Base-by-base conservation (phyloP, 148 eudicot species). In the Pouteria glomerata region DNA sequence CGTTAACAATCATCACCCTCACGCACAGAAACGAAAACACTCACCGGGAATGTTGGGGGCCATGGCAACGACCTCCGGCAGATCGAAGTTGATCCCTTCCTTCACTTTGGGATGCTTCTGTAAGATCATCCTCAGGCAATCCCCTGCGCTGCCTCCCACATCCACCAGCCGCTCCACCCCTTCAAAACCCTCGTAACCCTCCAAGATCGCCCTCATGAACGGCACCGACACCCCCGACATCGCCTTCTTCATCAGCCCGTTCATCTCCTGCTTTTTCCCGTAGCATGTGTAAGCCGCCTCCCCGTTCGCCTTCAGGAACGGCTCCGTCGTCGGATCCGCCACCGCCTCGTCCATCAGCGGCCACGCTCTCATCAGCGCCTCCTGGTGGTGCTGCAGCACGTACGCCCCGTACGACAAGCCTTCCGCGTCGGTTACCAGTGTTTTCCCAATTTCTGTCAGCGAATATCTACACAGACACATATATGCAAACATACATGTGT, bases 91-190 rank as follows among this genome's bases (percentile, higher is more conserved):
- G 61, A 81, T 59, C 34, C 87, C 90, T 71, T 85, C 76, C 57
- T 82, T 79, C 47, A 86, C 74, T 52, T 76, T 69, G 3, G n/a
- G 44, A 79, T 73, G 68, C 41, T 81, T 79, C 24, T 60, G 66
- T 80, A 86, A 48, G 37, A 86, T 86, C 87, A 84, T 86, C 75
- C 53, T 79, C 70, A 86, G 76, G 68, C 90, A 84, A 82, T 84
- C 90, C 55, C 90, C 90, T 35, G 84, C 85, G 73, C 84, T 83
- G 15, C 90, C 90, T 16, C 87, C 90, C 2, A 86, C 90, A 82
- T 86, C 90, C 66, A 86, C 87, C 76, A 86, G 50, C 26, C 62
- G 74, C 51, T 34, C 78, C 26, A 84, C 84, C 57, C 85, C 85
- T 15, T 72, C 75, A 45, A 86, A 86, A 19, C 90, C 90, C 50